Evolutionary conservation across 192 early-diverging fungal genomes (phyloP).

Genomic region (Backusella tuberculispora): DNA sequence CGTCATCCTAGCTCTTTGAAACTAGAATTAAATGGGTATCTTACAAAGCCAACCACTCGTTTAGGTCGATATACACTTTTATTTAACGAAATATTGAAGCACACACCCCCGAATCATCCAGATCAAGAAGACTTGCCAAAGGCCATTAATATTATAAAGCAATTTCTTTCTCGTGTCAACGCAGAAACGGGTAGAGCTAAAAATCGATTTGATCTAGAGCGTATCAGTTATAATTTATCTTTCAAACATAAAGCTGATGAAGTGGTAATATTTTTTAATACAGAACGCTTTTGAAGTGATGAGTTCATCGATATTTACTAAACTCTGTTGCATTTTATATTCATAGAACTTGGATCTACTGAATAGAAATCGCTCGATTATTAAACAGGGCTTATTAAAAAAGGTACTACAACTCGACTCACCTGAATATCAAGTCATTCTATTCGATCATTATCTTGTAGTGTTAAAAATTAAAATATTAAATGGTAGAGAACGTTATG

Average conservation of each 20-base stretch:
- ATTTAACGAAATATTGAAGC: conserved; percentile 79
- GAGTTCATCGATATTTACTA: neutral
- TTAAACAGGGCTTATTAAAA: conserved; percentile 81
- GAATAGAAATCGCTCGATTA: conserved; percentile 70
- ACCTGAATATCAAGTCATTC: conserved; percentile 74
- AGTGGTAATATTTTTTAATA: conserved; percentile 28
- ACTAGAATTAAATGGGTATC: conserved; percentile 83
- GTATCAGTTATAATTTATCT: conserved; percentile 70
- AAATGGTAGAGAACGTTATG: conserved; percentile 58
- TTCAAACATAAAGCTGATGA: conserved; percentile 50
- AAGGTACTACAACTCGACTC: conserved; percentile 58
- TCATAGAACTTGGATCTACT: conserved; percentile 76
- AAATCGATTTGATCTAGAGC: conserved; percentile 81
- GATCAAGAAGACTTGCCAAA: conserved; percentile 74
- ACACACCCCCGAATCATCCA: conserved; percentile 77
- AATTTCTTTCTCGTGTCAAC: conserved; percentile 84
- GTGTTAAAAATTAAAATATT: conserved; percentile 64
- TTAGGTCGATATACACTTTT: conserved; percentile 86
- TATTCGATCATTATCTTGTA: conserved; percentile 90
- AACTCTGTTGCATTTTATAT: conserved; percentile 34
- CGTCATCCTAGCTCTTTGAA: conserved; percentile 77
- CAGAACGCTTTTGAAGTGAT: conserved; percentile 5
- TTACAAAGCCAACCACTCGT: conserved; percentile 87
- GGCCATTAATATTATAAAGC: conserved; percentile 72
- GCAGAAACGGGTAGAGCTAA: conserved; percentile 85